phyloP scores from a whole-genome alignment of 306 rosid species.

The Vicia villosa region DNA sequence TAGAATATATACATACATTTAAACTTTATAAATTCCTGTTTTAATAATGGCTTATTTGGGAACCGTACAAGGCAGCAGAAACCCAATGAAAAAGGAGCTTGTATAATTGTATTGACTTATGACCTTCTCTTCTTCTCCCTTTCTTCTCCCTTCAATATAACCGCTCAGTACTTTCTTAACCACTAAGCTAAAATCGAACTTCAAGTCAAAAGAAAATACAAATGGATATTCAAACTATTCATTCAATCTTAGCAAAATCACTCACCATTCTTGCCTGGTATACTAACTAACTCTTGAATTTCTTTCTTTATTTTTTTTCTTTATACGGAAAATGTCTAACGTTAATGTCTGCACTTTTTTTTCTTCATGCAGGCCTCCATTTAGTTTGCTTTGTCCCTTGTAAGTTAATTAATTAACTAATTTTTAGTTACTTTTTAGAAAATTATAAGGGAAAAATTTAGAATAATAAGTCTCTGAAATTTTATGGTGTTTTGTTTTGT shows the following conservation, averaged over 20 bases:
- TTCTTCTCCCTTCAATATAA: no score
- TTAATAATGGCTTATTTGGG: background rate
- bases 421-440: background rate
- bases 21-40: no score
- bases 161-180: no score
- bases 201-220: background rate
- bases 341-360: background rate
- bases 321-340: background rate
- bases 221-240: constrained; percentile 45
- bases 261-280: constrained; percentile 54
- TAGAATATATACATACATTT: no score
- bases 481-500: background rate
- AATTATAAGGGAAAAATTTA: background rate
- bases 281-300: background rate
- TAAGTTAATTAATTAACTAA: constrained; percentile 38
- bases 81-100: background rate
- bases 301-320: background rate
- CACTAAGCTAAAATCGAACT: background rate
- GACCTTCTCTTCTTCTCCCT: background rate
- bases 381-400: constrained; percentile 54
- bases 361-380: constrained; percentile 60
- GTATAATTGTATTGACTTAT: background rate
- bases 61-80: background rate
- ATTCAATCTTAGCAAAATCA: constrained; percentile 35
- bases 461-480: background rate